Evolutionary conservation across 176 grass and related monocot genomes (phyloP), one percentile per base, ranked within the genome.

Genomic region (Oryza rufipogon): DNA sequence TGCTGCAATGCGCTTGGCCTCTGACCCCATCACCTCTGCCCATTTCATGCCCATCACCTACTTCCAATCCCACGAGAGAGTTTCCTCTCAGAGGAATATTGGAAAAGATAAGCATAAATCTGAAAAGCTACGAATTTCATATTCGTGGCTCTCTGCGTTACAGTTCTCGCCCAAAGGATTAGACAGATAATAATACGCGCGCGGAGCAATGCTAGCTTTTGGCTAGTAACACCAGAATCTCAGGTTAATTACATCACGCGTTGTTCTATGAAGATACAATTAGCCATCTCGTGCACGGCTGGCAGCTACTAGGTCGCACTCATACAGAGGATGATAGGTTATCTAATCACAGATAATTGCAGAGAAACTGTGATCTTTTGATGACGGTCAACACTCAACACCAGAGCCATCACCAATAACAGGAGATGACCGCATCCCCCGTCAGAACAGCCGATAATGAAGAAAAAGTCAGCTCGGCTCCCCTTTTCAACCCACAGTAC

Each of bases 31-130:
- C 11, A 25, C 49, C 64, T 23, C 64, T 23, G 89, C 80, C 84
- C 80, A 83, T 83, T 47, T 74, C 80, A 70, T 49, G 89, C 75
- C 80, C 84, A 90, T 83, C 79, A 86, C 9, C 79, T 58, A 5
- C 6, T 58, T 26, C 74, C 28, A 32, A 83, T 83, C 68, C 79
- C 8, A 10, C 79, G 58, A 63, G 48, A 23, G 79, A 69, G 68
- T 74, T 82, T 82, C 60, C 36, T 77, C 73, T 77, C 73, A 15
- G 2, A 39, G 46, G 38, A 73, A 78, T 26, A 34, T 11, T 6
- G 23, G 15, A 8, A 64, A 78, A 80, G 7, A 66, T 68, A 58
- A 15, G 19, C 36, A 74, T 70, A 66, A 52, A 79, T 58, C 47
- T 13, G 7, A 14, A 79, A 81, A 74, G 69, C 0, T 39, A 38